These are phyloP conservation scores for Schoenoplectus tabernaemontani DNA, from an alignment of 202 grass and related monocot species.

Conservation along the genomic window DNA sequence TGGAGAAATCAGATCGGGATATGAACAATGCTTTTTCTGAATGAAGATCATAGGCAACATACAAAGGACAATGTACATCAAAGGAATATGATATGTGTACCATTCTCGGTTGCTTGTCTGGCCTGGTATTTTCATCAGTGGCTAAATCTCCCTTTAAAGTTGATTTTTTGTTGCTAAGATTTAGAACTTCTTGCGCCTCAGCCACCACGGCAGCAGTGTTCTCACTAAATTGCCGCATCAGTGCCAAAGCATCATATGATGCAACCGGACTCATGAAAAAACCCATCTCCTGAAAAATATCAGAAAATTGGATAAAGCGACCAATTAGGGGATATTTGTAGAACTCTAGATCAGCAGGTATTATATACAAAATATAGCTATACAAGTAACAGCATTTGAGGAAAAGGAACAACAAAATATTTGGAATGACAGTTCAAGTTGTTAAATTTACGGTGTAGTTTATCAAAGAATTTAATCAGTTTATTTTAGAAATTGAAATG, in stretches of 20 bases:
- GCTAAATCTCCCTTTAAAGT: conserved; percentile 13
- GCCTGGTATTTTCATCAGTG: conserved; percentile 36
- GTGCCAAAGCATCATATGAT: conserved; percentile 67
- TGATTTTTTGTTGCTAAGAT: conserved; percentile 8
- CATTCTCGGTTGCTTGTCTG: conserved; percentile 27
- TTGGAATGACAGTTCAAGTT: not conserved
- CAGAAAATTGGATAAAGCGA: not conserved
- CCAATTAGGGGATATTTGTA: not conserved
- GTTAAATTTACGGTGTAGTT: not conserved
- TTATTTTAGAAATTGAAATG: not conserved
- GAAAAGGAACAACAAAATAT: not conserved
- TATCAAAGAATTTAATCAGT: not conserved
- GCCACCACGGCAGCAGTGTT: conserved; percentile 53
- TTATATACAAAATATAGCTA: not conserved
- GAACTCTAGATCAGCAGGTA: not conserved
- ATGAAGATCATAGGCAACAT: not conserved
- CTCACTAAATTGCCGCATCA: conserved; percentile 57
- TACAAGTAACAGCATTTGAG: not conserved
- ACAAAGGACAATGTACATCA: not conserved
- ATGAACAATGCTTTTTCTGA: not conserved
- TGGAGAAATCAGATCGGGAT: not conserved
- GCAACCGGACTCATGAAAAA: conserved; percentile 67
- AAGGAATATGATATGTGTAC: conserved; percentile 1
- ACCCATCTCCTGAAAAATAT: conserved; percentile 36
- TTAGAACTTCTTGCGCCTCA: conserved; percentile 69